Percentiles rank a stretch among this genome's conserved stretches.
Conservation (phyloP, 257 asterid species). For the Fraxinus anomala region DNA sequence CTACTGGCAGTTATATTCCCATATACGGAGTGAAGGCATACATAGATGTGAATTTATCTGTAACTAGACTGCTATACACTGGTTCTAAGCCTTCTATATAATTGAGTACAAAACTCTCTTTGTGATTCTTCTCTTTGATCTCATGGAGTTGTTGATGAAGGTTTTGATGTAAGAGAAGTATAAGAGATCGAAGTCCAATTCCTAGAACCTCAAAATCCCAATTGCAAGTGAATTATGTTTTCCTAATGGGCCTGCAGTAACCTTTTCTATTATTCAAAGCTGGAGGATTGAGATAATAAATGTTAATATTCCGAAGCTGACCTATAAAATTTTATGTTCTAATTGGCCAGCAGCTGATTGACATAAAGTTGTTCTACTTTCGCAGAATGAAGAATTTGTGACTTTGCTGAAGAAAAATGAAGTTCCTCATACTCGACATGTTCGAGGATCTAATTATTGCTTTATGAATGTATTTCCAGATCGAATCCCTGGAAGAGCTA, state of each 20-base stretch:
- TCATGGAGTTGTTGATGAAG: background rate
- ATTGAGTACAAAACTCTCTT: background rate
- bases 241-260: background rate
- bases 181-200: no score
- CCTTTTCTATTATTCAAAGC: background rate
- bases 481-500: conserved; percentile 88
- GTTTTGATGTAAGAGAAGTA: no score
- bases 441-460: conserved; percentile 90
- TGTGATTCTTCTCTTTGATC: background rate
- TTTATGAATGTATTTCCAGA: conserved; percentile 86
- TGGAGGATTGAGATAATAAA: background rate
- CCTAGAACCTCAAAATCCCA: background rate
- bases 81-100: background rate
- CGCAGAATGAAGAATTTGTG: conserved; percentile 83
- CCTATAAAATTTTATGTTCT: background rate
- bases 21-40: background rate
- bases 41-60: background rate
- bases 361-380: conserved; percentile 8
- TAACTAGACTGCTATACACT: background rate
- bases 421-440: conserved; percentile 88
- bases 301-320: background rate
- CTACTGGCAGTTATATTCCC: background rate
- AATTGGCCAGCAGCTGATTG: background rate
- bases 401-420: conserved; percentile 57
- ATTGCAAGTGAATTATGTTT: background rate